Percentiles rank a stretch among this genome's conserved stretches.
Conservation (phyloP, 2,329 filamentous ascomycete species). For the Penicillium sp. region DNA sequence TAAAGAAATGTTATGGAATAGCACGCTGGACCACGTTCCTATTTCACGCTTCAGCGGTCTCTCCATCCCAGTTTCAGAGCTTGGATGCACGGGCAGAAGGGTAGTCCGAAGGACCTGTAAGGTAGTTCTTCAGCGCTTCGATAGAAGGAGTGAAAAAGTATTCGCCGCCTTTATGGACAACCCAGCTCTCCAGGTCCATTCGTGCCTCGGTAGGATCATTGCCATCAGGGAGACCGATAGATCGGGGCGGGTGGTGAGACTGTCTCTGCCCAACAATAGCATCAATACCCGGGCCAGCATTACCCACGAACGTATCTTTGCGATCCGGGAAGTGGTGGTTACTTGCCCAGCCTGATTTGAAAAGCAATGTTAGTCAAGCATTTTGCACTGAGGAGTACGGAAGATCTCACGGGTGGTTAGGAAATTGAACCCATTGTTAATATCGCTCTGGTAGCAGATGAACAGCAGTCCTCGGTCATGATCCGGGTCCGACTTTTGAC, state of each 20-base stretch:
- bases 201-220: constrained; percentile 13
- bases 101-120: background rate
- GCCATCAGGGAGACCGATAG: constrained; percentile 18
- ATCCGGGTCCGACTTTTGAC: constrained; percentile 20
- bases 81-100: too few species aligned
- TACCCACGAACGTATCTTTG: constrained; percentile 8
- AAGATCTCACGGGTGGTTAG: constrained; percentile 20
- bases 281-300: constrained; percentile 18
- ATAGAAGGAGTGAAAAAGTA: constrained; percentile 48
- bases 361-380: background rate
- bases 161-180: constrained; percentile 43
- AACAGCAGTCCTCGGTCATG: constrained; percentile 46
- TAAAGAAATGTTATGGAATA: too few species aligned
- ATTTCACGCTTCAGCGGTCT: too few species aligned
- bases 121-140: constrained; percentile 11
- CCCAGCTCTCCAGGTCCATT: constrained; percentile 33
- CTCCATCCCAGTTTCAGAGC: too few species aligned
- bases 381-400: background rate
- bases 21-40: too few species aligned
- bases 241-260: constrained; percentile 11
- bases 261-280: constrained; percentile 18
- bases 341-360: constrained; percentile 21
- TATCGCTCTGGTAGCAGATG: constrained; percentile 44
- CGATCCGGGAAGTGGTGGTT: constrained; percentile 17
- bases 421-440: constrained; percentile 39